These are phyloP conservation scores for Pleurotus pulmonarius DNA, from an alignment of 768 basidiomycete genomes.

Conservation along the genomic window DNA sequence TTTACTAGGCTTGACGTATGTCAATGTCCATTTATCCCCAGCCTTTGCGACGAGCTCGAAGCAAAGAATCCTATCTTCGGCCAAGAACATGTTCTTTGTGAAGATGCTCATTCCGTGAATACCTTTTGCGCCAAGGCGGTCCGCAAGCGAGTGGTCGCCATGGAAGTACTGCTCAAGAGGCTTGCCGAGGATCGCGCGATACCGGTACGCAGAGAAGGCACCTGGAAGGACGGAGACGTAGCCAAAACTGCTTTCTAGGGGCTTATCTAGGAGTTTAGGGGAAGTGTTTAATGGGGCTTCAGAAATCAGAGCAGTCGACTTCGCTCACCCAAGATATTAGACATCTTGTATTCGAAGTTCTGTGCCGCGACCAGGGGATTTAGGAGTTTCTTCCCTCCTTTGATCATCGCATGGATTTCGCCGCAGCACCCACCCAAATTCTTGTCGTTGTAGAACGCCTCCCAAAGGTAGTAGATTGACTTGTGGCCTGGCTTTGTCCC, in stretches of 20 bases:
- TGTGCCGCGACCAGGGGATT: constrained; percentile 95
- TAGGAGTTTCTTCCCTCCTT: constrained; percentile 84
- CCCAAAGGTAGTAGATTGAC: constrained; percentile 93
- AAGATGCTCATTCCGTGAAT: constrained; percentile 97
- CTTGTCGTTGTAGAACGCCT: constrained; percentile 78
- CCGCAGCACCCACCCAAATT: constrained; percentile 82
- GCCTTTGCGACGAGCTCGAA: constrained; percentile 78
- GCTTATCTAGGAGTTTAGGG: constrained; percentile 59
- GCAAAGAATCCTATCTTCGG: constrained; percentile 55
- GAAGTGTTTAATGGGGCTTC: too few relatives aligned
- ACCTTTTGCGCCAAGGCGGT: constrained; percentile 89
- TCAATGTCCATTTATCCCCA: constrained; percentile 62
- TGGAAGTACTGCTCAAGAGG: constrained; percentile 87
- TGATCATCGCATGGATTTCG: constrained; percentile 95
- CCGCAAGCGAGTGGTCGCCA: constrained; percentile 86
- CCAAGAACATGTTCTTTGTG: constrained; percentile 79
- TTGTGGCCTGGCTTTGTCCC: constrained; percentile 96
- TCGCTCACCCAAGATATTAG: constrained; percentile 77
- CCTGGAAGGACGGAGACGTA: constrained; percentile 95
- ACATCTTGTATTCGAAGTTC: constrained; percentile 98
- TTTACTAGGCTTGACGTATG: constrained; percentile 77
- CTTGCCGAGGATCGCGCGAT: constrained; percentile 83
- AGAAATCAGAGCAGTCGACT: neutral
- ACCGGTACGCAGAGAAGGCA: constrained; percentile 97
- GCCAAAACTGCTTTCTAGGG: constrained; percentile 92